Evolutionary conservation across 768 basidiomycete species (phyloP).

Genomic region (Russula olivacea): DNA sequence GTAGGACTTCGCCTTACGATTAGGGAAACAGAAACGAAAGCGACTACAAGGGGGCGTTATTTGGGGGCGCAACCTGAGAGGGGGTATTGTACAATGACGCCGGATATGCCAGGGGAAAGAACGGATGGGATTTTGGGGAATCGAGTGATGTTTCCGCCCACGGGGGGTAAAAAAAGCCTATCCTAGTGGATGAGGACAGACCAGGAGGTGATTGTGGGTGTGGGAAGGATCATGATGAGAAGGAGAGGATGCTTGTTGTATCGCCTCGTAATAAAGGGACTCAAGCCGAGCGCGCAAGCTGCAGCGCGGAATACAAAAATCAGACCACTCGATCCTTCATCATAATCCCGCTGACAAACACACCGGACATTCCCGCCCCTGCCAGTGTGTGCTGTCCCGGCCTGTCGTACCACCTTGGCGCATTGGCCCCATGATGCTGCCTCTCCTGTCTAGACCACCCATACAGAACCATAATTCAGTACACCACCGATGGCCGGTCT

Average conservation of each 20-base stretch:
- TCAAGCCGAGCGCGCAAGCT: neutral
- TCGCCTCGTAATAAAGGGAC: constrained; percentile 1
- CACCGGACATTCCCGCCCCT: neutral
- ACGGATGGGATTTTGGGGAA: neutral
- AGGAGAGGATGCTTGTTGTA: neutral
- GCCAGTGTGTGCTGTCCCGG: too few species aligned
- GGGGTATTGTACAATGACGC: neutral
- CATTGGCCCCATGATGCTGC: too few species aligned
- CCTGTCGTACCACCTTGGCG: too few species aligned
- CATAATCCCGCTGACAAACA: neutral
- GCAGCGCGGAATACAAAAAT: constrained; percentile 1
- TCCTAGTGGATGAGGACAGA: neutral
- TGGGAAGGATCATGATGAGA: neutral
- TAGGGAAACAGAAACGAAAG: neutral
- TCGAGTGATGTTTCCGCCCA: neutral
- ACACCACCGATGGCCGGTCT: too few species aligned
- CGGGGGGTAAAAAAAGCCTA: too few species aligned
- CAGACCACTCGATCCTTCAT: constrained; percentile 5
- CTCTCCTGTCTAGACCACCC: too few species aligned
- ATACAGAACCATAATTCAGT: too few species aligned
- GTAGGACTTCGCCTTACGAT: neutral
- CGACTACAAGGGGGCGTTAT: neutral
- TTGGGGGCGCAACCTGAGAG: too few species aligned
- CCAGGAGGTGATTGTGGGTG: neutral
- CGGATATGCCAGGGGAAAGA: neutral